Conservation (phyloP, 345 rosid species). For the Noccaea bulbosa region DNA sequence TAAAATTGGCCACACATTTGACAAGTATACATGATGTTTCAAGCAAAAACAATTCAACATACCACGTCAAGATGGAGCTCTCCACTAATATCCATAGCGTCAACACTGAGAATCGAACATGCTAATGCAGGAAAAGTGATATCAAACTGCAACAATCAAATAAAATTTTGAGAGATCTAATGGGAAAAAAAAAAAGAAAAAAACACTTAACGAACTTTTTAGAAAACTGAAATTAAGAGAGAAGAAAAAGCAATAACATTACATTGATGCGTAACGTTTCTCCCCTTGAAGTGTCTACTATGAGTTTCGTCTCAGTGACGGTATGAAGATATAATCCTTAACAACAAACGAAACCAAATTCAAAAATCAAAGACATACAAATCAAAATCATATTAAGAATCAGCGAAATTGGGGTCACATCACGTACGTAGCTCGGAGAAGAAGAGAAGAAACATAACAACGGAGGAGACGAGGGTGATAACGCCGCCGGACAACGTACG, state of each 20-base stretch:
- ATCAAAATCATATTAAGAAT: not conserved
- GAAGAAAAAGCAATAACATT: slow-evolving; percentile 34
- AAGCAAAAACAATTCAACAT: slow-evolving; percentile 39
- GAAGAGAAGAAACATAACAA: slow-evolving; percentile 94
- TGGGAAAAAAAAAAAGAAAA: not conserved
- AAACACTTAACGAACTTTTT: not conserved
- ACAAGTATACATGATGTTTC: not conserved
- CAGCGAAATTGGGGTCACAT: not conserved
- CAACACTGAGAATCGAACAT: slow-evolving; percentile 90
- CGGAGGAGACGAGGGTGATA: slow-evolving; percentile 83
- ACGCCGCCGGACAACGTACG: slow-evolving; percentile 96
- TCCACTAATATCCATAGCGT: slow-evolving; percentile 98
- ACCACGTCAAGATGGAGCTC: slow-evolving; percentile 98
- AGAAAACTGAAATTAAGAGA: no score
- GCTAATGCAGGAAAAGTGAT: slow-evolving; percentile 90
- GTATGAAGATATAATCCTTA: slow-evolving; percentile 83
- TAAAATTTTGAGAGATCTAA: slow-evolving; percentile 24
- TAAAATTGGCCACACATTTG: not conserved
- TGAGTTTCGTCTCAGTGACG: slow-evolving; percentile 86
- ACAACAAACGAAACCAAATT: slow-evolving; percentile 33
- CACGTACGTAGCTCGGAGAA: slow-evolving; percentile 87
- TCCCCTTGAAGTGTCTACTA: slow-evolving; percentile 97
- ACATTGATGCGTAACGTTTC: slow-evolving; percentile 88
- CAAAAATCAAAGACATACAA: not conserved
- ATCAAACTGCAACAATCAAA: slow-evolving; percentile 71